Conservation (phyloP, 495 filamentous ascomycete genomes). For the Staphylotrichum longicolle region DNA sequence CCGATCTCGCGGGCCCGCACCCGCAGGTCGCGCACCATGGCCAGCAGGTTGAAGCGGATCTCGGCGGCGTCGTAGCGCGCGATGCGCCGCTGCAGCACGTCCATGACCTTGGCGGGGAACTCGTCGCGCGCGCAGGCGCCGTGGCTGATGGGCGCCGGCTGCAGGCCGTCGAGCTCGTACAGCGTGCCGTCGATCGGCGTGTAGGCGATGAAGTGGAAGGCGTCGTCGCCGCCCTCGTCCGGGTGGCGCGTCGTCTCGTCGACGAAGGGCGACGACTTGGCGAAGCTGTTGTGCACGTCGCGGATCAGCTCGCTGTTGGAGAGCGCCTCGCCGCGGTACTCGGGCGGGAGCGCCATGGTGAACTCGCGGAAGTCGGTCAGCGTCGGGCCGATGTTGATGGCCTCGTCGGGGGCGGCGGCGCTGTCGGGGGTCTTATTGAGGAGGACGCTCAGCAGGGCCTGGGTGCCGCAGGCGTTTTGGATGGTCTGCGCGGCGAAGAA, state of each 20-base stretch:
- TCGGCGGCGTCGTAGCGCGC: conserved; percentile 80
- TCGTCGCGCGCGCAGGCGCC: conserved; percentile 64
- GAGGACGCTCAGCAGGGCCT: conserved; percentile 88
- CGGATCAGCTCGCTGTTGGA: conserved; percentile 78
- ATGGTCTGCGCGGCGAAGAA: conserved; percentile 99
- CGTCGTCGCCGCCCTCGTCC: conserved; percentile 65
- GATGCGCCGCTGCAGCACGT: conserved; percentile 80
- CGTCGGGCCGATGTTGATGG: conserved; percentile 55
- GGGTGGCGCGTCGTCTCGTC: conserved; percentile 74
- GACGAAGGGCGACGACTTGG: conserved; percentile 80
- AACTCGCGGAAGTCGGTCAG: conserved; percentile 87
- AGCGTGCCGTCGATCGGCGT: conserved; percentile 72
- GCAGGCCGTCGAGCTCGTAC: conserved; percentile 94
- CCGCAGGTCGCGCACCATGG: conserved; percentile 81
- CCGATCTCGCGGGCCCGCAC: conserved; percentile 74
- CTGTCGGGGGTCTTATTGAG: conserved; percentile 67
- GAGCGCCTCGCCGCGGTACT: conserved; percentile 61
- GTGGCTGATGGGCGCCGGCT: conserved; percentile 87
- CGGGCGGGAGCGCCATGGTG: conserved; percentile 79
- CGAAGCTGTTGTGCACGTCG: conserved; percentile 90
- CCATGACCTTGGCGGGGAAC: conserved; percentile 82
- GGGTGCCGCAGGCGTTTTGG: conserved; percentile 98
- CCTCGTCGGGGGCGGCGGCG: conserved; percentile 13
- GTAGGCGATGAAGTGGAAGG: conserved; percentile 98
- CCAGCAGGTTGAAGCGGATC: conserved; percentile 94